A percentile compares a stretch with the other conserved stretches of the same genome.
Conservation (phyloP, 768 basidiomycete species). For the Hydnum rufescens region DNA sequence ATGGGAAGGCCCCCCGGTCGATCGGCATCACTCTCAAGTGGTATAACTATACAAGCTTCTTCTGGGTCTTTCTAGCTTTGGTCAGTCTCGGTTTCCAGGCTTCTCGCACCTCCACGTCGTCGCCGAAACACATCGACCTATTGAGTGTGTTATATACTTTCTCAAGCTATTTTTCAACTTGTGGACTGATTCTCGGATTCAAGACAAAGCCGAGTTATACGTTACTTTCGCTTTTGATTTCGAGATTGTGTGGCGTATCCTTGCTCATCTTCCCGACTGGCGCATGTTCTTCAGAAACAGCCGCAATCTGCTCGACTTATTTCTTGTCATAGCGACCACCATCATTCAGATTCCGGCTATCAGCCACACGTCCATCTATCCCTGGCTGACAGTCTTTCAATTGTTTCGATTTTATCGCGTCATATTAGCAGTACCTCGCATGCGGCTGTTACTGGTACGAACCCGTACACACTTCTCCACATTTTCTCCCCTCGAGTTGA, state of each 20-base stretch:
- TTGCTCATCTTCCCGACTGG: constrained; percentile 65
- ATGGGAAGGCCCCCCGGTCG: constrained; percentile 1
- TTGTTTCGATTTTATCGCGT: constrained; percentile 79
- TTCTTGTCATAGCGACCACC: constrained; percentile 52
- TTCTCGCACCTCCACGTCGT: constrained; percentile 35
- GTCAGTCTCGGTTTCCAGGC: constrained; percentile 55
- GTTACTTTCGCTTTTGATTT: constrained; percentile 74
- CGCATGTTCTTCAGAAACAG: constrained; percentile 41
- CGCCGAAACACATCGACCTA: constrained; percentile 10
- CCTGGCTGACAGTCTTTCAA: constrained; percentile 83
- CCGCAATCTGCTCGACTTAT: constrained; percentile 53
- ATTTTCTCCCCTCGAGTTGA: neutral
- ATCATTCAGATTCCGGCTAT: constrained; percentile 76
- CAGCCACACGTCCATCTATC: constrained; percentile 39
- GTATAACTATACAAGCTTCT: constrained; percentile 40
- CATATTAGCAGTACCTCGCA: constrained; percentile 73
- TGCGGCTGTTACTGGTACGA: constrained; percentile 70
- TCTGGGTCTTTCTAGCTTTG: constrained; percentile 60
- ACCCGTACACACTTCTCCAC: neutral
- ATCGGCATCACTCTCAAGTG: constrained; percentile 13
- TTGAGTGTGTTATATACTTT: constrained; percentile 10
- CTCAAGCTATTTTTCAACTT: neutral
- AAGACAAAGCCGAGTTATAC: constrained; percentile 49
- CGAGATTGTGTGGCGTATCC: constrained; percentile 62
- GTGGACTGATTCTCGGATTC: constrained; percentile 23